Base-by-base conservation (phyloP, 2,329 filamentous ascomycete species). In the Metarhizium humberi region DNA sequence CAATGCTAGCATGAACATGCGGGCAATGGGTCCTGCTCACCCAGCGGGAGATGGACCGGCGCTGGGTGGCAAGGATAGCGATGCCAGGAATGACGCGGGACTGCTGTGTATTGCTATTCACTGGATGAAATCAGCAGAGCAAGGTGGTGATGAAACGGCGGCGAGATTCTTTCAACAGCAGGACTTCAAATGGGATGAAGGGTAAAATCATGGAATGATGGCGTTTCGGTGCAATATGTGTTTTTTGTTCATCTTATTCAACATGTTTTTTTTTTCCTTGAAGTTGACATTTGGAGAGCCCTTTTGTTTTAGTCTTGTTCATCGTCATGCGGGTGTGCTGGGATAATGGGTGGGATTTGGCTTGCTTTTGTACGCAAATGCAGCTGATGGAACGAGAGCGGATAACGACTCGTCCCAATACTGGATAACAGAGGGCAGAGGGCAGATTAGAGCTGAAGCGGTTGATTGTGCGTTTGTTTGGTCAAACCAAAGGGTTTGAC, bases 31-130 rank as follows among this genome's bases (percentile, higher is more conserved):
- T 54, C 60, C 47, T 52, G 62, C 38, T 54, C 52, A 40, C 36
- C 54, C 53, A 4, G 53, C 60, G 53, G 61, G 61, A 50, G 61
- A 62, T 32, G 60, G 64, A 25, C 56, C 62, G 34, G 57, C 58
- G 43, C 13, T 57, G 36, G 63, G 63, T 42, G 68, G 69, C 50
- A 71, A 70, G 53, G 73, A 76, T 50, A 74, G 73, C 18, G 71
- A 81, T 57, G 77, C 81, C 40, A 70, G 90, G 61, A 91, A 86
- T 57, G 90, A 96, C 68, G 89, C 90, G 2, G 87, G 87, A 54
- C 84, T 91, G 46, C 94, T 97, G 88, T 96, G 92, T 64, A 83
- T 96, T 56, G 92, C 92, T 10, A 85, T 95, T 71, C 92, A 97
- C 75, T 97, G 92, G 92, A 96, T 97, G 91, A 90, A 92, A 73